Evolutionary conservation across 1,284 basidiomycete species (phyloP), one percentile per base, ranked within the genome.

Genomic region (Ceratobasidium sp.): DNA sequence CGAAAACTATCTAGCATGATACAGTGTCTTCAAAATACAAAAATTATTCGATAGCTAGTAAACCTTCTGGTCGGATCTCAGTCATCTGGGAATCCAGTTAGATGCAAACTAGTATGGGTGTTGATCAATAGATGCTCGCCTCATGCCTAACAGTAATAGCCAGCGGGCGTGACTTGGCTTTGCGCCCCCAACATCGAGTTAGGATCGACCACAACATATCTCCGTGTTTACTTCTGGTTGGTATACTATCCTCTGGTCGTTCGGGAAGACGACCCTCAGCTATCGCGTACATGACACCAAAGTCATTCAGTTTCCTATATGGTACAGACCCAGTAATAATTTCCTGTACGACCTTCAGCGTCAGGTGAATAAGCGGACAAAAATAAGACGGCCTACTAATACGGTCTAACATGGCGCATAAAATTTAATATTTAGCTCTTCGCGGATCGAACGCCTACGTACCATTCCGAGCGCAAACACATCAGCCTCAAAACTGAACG

Each of bases 381-480:
- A 11, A 8, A 4, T 6, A 27, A 9, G 6, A 9, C 2, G 6
- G 29, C 60, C 4, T 27, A 63, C 60, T 19, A 63, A 27, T 11
- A 63, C 47, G 29, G 60, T 63, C 60, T 63, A 6, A 17, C 17
- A 5, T 2, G 9, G 1, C n/a, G 27, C 5, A 4, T 54, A 1
- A 54, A 9, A 29, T 8, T 1, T 6, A 63, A 27, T 8, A 14
- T 9, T 2, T 47, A 27, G 36, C 11, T 11, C 11, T 41, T 5
- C 36, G 4, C 36, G 11, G 36, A 41, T 41, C 11, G 11, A 4
- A 41, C 15, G 19, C 24, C 24, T 17, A 24, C 63, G 1, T 15
- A 65, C 63, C 63, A 65, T 65, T 27, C 47, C 63, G 7, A 65
- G 63, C 33, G 63, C 63, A 51, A 50, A 65, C 19, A 65, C 45